A percentile compares a stretch with the other conserved stretches of the same genome.
These are phyloP conservation scores for Breviolum minutum DNA, from an alignment of 73 alveolate genomes.

Conservation along the genomic window DNA sequence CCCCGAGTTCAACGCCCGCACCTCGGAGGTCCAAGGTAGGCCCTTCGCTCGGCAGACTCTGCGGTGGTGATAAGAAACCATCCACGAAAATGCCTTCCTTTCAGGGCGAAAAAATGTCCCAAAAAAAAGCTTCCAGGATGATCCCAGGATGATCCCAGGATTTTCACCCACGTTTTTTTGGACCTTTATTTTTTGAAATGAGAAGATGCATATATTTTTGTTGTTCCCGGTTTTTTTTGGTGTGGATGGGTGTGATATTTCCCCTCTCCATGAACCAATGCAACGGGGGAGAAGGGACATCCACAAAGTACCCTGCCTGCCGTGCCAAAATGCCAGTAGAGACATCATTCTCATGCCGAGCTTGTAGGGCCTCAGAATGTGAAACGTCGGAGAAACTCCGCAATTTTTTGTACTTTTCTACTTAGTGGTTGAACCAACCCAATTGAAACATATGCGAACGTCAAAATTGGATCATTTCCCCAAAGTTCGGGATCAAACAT, in stretches of 20 bases:
- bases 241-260: no score
- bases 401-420: no score
- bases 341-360: slow-evolving; percentile 49
- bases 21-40: slow-evolving; percentile 53
- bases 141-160: no score
- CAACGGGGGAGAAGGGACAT: not conserved
- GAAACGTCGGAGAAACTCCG: no score
- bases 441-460: no score
- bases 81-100: slow-evolving; percentile 82
- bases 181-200: no score
- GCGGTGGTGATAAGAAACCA: slow-evolving; percentile 81
- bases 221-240: not conserved
- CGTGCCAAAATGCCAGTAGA: slow-evolving; percentile 92
- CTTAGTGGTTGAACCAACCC: no score
- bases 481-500: no score
- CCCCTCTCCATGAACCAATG: no score
- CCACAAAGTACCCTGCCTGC: not conserved
- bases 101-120: not conserved
- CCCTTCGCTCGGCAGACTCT: slow-evolving; percentile 78
- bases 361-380: slow-evolving; percentile 60
- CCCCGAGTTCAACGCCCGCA: not conserved
- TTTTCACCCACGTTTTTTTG: no score
- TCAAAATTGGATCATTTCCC: no score
- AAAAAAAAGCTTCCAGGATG: no score
- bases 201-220: not conserved